Base-by-base conservation (phyloP, 1,139 yeast genomes). In the Pichia kudriavzevii region DNA sequence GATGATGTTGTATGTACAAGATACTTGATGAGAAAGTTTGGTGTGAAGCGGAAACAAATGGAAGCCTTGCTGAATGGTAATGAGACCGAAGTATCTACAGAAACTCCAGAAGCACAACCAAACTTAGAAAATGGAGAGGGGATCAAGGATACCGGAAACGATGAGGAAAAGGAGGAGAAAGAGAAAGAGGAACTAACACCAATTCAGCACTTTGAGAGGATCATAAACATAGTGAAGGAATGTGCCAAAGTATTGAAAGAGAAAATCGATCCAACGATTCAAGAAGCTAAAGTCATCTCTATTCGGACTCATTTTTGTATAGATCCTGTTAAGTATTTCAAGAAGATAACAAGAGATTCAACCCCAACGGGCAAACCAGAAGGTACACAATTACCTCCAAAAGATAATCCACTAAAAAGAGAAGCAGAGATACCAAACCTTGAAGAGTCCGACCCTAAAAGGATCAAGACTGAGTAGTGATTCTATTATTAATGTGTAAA, bases 1-100 rank as follows among this genome's bases (percentile, higher is more conserved):
- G 82, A 87, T 55, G 73, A 67, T 44, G 71, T 69, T n/a, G 58
- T 82, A 20, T 72, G 82, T 1, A 73, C 71, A 39, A 64, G 72
- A 45, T 91, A 91, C 56, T 59, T 88, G 44, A 69, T 38, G 61
- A 66, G 48, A 81, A 81, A 55, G 76, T 67, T 49, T 62, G 52
- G 38, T 31, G 47, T 31, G 39, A 44, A 43, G 47, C 34, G 50
- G 43, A 35, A 41, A 36, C 45, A 26, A 23, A 42, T 32, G 41
- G 11, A 33, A n/a, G 43, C 43, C 30, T 40, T 36, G 26, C 31
- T 40, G 17, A 34, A 30, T 13, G 36, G 18, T 5, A 31, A 25
- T 10, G 39, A 26, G 18, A 30, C 23, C 13, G 24, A 22, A 8
- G 32, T n/a, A n/a, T n/a, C n/a, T n/a, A n/a, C n/a, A n/a, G n/a